Evolutionary conservation across 371 early-diverging fungal genomes (phyloP).

Genomic region (Batrachochytrium dendrobatidis): DNA sequence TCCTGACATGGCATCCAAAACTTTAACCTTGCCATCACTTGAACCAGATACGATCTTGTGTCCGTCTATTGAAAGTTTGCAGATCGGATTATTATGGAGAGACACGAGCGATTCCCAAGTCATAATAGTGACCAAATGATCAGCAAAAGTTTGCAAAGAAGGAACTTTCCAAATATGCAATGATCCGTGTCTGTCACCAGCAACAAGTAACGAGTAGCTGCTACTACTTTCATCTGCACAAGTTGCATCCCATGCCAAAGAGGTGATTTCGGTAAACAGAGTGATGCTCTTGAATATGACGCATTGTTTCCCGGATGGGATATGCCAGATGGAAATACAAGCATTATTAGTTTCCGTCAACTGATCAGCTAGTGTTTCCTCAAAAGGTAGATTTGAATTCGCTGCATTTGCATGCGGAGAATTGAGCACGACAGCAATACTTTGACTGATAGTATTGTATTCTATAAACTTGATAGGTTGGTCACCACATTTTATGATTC

Average conservation of each 20-base stretch:
- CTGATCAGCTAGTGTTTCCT: no score
- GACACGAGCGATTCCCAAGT: no score
- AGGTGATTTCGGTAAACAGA: neutral
- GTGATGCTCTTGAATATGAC: neutral
- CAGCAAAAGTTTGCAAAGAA: no score
- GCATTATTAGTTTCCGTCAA: no score
- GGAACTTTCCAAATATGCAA: conserved; percentile 27
- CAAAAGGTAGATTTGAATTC: no score
- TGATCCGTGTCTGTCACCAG: conserved; percentile 18
- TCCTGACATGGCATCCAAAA: conserved; percentile 22
- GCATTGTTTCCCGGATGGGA: neutral
- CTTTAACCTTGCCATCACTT: conserved; percentile 21
- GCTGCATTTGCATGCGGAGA: no score
- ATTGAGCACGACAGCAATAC: no score
- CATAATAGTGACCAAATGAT: no score
- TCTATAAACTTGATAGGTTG: no score
- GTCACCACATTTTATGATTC: no score
- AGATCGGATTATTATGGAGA: conserved; percentile 14
- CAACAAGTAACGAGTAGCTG: conserved; percentile 10
- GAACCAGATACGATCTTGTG: conserved; percentile 24
- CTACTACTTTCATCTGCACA: neutral
- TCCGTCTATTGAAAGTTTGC: conserved; percentile 17
- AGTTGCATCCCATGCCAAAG: conserved; percentile 16
- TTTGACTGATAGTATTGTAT: no score
- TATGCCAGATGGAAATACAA: conserved; percentile 2